Conservation (phyloP, 73 alveolate genomes). For the Symbiodinium natans region DNA sequence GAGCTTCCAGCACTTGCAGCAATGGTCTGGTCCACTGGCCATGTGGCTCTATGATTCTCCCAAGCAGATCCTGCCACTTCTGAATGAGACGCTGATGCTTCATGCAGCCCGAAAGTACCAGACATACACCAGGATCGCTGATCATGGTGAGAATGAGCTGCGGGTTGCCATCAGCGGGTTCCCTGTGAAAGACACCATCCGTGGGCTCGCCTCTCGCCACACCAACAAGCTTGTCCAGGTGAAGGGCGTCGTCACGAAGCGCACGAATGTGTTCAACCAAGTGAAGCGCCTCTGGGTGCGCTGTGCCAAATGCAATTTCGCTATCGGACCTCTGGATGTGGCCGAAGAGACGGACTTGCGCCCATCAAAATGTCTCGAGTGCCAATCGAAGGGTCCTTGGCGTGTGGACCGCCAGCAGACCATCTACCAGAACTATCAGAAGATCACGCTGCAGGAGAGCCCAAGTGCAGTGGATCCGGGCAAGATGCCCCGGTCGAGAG, state of each 20-base stretch:
- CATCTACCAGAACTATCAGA: conserved; percentile 99
- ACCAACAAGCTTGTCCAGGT: conserved; percentile 98
- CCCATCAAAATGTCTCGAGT: conserved; percentile 98
- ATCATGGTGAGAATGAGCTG: conserved; percentile 95
- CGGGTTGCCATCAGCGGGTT: conserved; percentile 98
- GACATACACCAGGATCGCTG: conserved; percentile 97
- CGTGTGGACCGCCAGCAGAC: conserved; percentile 97
- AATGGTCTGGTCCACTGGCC: conserved; percentile 97
- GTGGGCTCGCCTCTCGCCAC: conserved; percentile 98
- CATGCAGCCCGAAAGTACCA: conserved; percentile 97
- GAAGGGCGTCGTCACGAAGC: conserved; percentile 99
- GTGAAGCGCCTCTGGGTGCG: conserved; percentile 97
- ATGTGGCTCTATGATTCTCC: conserved; percentile 99
- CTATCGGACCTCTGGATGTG: conserved; percentile 98
- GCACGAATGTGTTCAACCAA: conserved; percentile 99
- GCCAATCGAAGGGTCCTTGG: conserved; percentile 99
- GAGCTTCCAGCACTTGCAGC: conserved; percentile 96
- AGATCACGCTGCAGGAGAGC: conserved; percentile 99
- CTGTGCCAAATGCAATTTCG: conserved; percentile 99
- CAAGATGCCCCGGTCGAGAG: conserved; percentile 99
- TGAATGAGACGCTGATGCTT: conserved; percentile 98
- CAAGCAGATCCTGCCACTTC: conserved; percentile 97
- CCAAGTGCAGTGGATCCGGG: conserved; percentile 99
- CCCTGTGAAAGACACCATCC: conserved; percentile 98
- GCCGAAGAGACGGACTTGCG: conserved; percentile 96